Conservation (phyloP, 1,284 basidiomycete species). For the Heterobasidion parviporum region DNA sequence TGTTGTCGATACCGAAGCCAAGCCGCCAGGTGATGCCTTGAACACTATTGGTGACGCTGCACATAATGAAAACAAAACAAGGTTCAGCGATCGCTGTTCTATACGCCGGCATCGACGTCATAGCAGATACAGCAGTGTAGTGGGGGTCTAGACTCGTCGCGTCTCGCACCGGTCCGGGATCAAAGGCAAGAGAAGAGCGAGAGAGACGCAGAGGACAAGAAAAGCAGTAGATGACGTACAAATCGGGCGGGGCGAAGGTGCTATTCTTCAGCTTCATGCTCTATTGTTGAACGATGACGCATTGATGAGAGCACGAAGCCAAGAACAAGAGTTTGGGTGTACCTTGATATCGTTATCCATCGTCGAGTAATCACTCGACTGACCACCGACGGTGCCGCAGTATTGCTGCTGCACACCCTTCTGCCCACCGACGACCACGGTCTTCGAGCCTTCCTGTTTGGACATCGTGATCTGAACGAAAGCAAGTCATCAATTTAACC, state of each 20-base stretch:
- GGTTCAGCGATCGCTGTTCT: neutral
- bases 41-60: conserved; percentile 40
- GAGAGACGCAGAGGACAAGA: neutral
- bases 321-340: conserved; percentile 2
- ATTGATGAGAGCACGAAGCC: neutral
- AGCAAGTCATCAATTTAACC: neutral
- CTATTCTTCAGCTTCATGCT: conserved; percentile 45
- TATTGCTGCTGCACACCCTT: conserved; percentile 43
- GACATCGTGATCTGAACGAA: conserved; percentile 44
- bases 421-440: conserved; percentile 48
- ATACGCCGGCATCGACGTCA: neutral
- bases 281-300: conserved; percentile 17
- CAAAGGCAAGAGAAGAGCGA: neutral
- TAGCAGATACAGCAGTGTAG: neutral
- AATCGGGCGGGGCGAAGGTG: conserved; percentile 50
- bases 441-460: conserved; percentile 48
- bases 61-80: conserved; percentile 1
- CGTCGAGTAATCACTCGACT: conserved; percentile 44
- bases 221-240: conserved; percentile 29
- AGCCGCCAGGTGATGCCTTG: conserved; percentile 57
- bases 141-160: neutral
- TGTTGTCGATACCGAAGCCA: conserved; percentile 47
- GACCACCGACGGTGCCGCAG: conserved; percentile 54
- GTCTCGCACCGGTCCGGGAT: neutral
- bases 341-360: conserved; percentile 57